These are phyloP conservation scores for Prunus armeniaca DNA, from an alignment of 306 rosid species.

Conservation along the genomic window DNA sequence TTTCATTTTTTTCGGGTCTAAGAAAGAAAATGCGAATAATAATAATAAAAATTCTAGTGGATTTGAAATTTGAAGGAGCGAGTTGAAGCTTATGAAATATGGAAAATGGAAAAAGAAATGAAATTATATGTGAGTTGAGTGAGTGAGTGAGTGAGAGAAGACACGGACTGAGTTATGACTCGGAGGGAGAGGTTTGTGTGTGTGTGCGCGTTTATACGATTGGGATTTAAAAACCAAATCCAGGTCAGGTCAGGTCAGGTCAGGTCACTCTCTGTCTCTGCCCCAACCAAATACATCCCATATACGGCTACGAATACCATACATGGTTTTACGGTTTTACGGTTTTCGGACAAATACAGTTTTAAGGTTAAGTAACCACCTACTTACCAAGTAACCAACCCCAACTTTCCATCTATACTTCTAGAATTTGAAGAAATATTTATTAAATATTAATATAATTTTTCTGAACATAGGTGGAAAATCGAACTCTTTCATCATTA, in stretches of 20 bases:
- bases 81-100: not conserved
- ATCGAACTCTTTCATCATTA: too few relatives aligned
- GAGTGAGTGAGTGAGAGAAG: not conserved
- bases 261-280: conserved; percentile 2
- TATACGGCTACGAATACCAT: not conserved
- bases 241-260: conserved; percentile 14
- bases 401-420: not conserved
- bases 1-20: not conserved
- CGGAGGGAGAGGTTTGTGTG: not conserved
- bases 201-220: not conserved
- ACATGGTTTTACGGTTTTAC: conserved; percentile 6
- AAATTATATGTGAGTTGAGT: not conserved
- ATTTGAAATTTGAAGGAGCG: conserved; percentile 28
- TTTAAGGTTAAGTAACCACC: conserved; percentile 10
- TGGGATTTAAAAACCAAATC: conserved; percentile 18
- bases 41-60: not conserved
- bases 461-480: too few relatives aligned
- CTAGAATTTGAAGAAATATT: not conserved
- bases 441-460: too few relatives aligned
- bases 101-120: conserved; percentile 1
- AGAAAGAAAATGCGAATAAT: not conserved
- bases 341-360: conserved; percentile 14
- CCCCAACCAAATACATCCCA: not conserved
- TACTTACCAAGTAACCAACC: not conserved
- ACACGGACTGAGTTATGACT: not conserved